Evolutionary conservation across 2,329 filamentous ascomycete genomes (phyloP).

Genomic region (Boeremia lycopersici): DNA sequence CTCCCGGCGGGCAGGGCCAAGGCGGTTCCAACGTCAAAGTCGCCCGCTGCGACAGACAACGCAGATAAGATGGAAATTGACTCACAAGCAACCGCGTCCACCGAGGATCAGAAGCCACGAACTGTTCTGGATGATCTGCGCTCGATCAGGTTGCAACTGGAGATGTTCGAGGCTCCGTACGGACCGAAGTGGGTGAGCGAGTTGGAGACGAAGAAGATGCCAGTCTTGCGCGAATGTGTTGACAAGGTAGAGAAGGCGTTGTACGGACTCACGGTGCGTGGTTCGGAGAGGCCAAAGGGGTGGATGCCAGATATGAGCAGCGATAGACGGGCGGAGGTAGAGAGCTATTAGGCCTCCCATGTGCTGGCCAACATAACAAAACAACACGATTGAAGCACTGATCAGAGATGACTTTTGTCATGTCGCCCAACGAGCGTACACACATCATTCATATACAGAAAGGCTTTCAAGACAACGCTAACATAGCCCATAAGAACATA

Average conservation of each 20-base stretch:
- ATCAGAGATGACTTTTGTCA: neutral
- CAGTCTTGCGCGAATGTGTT: conserved; percentile 85
- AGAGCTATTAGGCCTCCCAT: conserved; percentile 39
- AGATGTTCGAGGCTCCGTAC: conserved; percentile 68
- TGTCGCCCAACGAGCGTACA: neutral
- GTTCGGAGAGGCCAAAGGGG: conserved; percentile 85
- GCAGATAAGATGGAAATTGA: conserved; percentile 47
- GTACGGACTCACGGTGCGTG: conserved; percentile 86
- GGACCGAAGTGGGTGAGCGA: conserved; percentile 64
- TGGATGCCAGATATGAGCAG: conserved; percentile 81
- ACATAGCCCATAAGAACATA: conserved; percentile 41
- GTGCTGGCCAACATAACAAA: neutral
- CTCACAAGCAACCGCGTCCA: conserved; percentile 26
- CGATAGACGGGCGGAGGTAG: conserved; percentile 50
- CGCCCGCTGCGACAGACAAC: conserved; percentile 19
- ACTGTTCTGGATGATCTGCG: conserved; percentile 83
- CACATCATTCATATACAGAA: conserved; percentile 32
- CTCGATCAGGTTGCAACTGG: conserved; percentile 75
- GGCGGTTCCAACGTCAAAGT: conserved; percentile 19
- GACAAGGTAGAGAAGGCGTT: conserved; percentile 91
- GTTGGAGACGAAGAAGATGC: conserved; percentile 75
- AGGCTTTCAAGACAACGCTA: conserved; percentile 37
- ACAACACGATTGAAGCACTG: neutral
- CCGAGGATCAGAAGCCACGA: conserved; percentile 50
- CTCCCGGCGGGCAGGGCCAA: conserved; percentile 47